These are phyloP conservation scores for Corrigiola litoralis DNA, from an alignment of 179 eudicot genomes.

Conservation along the genomic window DNA sequence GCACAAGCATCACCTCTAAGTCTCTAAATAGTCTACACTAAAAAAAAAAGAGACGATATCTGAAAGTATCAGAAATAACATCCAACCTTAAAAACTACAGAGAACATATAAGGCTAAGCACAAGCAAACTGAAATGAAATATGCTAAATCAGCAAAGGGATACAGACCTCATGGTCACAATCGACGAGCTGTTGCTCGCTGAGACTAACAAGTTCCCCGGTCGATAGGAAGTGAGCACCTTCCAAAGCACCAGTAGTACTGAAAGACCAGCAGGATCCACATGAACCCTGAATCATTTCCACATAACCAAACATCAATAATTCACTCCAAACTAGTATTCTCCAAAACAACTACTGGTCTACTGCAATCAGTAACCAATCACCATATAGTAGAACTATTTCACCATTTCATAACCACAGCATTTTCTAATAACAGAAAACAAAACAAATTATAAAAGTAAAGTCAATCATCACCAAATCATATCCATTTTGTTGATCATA, in stretches of 20 bases:
- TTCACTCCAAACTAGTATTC: not conserved
- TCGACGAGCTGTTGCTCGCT: conserved; percentile 94
- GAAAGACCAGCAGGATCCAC: conserved; percentile 95
- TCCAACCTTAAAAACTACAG: not conserved
- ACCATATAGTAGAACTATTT: not conserved
- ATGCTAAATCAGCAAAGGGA: not conserved
- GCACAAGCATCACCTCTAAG: too few species aligned
- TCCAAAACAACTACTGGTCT: not conserved
- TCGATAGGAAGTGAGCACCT: conserved; percentile 79
- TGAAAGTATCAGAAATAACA: too few species aligned
- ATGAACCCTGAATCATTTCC: conserved; percentile 50
- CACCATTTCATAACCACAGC: too few species aligned
- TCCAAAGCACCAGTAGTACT: conserved; percentile 84
- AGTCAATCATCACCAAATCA: too few species aligned
- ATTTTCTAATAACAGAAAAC: too few species aligned
- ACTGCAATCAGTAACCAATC: not conserved
- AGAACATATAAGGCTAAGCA: not conserved
- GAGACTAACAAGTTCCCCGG: conserved; percentile 77
- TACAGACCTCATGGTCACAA: conserved; percentile 85
- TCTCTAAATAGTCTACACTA: not conserved
- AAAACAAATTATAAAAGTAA: too few species aligned
- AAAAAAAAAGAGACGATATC: not conserved
- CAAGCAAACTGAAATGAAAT: not conserved
- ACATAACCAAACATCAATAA: not conserved
- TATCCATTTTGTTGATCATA: too few species aligned